A percentile compares a stretch with the other conserved stretches of the same genome.
phyloP scores from a whole-genome alignment of 495 filamentous ascomycete genomes.

The Hypoxylon crocopeplum region DNA sequence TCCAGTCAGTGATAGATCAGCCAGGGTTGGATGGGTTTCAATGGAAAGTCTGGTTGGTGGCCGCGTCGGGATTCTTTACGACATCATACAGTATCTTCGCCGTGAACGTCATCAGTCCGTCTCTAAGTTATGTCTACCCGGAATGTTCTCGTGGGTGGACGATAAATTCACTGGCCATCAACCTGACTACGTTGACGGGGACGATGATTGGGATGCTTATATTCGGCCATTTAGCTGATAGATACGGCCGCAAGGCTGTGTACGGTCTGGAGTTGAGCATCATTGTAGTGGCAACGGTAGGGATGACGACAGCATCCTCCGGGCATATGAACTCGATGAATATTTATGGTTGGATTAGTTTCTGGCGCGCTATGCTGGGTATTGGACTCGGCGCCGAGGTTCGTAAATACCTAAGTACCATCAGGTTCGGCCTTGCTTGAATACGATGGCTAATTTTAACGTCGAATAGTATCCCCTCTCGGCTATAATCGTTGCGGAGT shows the following conservation, averaged over 20 bases:
- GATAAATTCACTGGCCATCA: slow-evolving; percentile 49
- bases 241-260: slow-evolving; percentile 65
- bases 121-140: slow-evolving; percentile 67
- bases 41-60: slow-evolving; percentile 55
- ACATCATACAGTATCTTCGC: slow-evolving; percentile 71
- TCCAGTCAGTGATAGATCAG: slow-evolving; percentile 36
- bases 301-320: slow-evolving; percentile 54
- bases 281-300: slow-evolving; percentile 61
- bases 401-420: not conserved
- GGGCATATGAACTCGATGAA: slow-evolving; percentile 54
- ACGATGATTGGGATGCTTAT: slow-evolving; percentile 65
- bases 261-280: slow-evolving; percentile 70
- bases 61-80: slow-evolving; percentile 73
- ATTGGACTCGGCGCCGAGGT: slow-evolving; percentile 57
- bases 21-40: slow-evolving; percentile 42
- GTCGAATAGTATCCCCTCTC: slow-evolving; percentile 43
- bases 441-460: slow-evolving; percentile 5
- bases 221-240: slow-evolving; percentile 70
- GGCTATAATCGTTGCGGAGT: slow-evolving; percentile 69
- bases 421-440: not conserved
- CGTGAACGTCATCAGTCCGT: slow-evolving; percentile 66
- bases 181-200: slow-evolving; percentile 63
- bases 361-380: slow-evolving; percentile 64
- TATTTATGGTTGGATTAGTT: slow-evolving; percentile 62
- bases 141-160: slow-evolving; percentile 20